A percentile compares a stretch with the other conserved stretches of the same genome.
phyloP scores from a whole-genome alignment of 148 eudicot species.

The Selenicereus undatus region DNA sequence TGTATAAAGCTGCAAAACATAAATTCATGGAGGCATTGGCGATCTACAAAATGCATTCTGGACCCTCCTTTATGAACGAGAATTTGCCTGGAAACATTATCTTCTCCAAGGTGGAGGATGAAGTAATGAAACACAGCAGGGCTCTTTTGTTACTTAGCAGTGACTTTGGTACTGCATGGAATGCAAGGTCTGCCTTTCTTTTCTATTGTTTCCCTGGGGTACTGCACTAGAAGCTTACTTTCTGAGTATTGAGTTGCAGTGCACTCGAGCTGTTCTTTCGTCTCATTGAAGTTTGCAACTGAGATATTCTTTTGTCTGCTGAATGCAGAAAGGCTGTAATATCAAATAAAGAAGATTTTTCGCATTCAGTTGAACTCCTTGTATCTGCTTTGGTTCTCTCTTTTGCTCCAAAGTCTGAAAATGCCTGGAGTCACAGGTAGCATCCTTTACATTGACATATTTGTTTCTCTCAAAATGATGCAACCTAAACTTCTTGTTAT shows the following conservation, averaged over 20 bases:
- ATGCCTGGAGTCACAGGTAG: conserved; percentile 90
- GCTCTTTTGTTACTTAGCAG: conserved; percentile 70
- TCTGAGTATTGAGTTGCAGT: background rate
- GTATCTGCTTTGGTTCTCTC: conserved; percentile 70
- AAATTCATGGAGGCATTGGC: conserved; percentile 50
- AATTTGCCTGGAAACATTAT: conserved; percentile 15
- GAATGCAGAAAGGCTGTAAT: conserved; percentile 64
- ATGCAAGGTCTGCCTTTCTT: conserved; percentile 54
- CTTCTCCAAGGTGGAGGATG: conserved; percentile 36
- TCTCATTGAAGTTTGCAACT: background rate
- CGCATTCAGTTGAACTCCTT: conserved; percentile 49
- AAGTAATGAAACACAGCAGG: conserved; percentile 77
- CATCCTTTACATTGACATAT: background rate
- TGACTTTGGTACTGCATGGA: conserved; percentile 94
- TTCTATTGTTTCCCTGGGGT: background rate
- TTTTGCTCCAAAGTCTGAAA: conserved; percentile 82
- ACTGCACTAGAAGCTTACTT: background rate
- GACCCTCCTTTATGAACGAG: conserved; percentile 14
- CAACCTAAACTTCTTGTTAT: background rate
- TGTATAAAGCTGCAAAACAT: conserved; percentile 62
- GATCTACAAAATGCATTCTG: conserved; percentile 34
- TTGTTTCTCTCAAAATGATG: background rate
- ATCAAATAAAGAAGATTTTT: conserved; percentile 36
- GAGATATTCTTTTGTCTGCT: conserved; percentile 6
- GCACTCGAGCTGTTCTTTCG: background rate